Conservation (phyloP, 495 filamentous ascomycete genomes). For the Aspergillus olivimuriae region DNA sequence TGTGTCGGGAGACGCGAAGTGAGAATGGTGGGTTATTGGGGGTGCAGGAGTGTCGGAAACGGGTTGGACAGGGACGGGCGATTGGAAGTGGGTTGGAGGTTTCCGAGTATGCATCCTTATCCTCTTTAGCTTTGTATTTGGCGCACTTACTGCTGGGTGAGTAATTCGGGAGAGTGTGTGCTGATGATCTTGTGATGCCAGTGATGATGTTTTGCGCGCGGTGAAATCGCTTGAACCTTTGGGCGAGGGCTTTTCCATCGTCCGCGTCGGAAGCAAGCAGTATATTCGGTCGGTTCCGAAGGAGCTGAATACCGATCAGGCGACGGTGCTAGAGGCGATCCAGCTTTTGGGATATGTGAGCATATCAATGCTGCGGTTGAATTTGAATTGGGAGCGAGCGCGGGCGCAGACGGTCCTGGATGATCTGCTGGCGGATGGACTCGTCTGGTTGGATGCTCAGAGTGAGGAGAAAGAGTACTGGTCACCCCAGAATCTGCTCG, state of each 20-base stretch:
- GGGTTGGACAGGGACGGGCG: slow-evolving; percentile 60
- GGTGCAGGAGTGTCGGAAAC: slow-evolving; percentile 70
- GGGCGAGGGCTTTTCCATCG: slow-evolving; percentile 77
- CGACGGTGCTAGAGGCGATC: slow-evolving; percentile 81
- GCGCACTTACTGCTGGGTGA: not conserved
- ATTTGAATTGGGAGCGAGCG: slow-evolving; percentile 78
- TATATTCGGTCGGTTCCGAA: slow-evolving; percentile 94
- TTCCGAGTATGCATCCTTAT: slow-evolving; percentile 51
- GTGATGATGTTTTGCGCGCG: slow-evolving; percentile 86
- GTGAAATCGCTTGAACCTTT: slow-evolving; percentile 83
- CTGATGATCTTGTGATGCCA: slow-evolving; percentile 19
- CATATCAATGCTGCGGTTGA: slow-evolving; percentile 86
- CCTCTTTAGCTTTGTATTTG: not conserved
- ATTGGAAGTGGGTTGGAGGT: slow-evolving; percentile 69
- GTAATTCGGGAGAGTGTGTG: not conserved
- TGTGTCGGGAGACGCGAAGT: slow-evolving; percentile 77
- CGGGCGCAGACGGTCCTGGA: slow-evolving; percentile 84
- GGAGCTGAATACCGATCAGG: slow-evolving; percentile 93
- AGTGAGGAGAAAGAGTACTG: slow-evolving; percentile 89
- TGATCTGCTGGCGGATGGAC: slow-evolving; percentile 81
- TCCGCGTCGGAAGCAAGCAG: slow-evolving; percentile 71
- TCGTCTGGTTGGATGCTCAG: slow-evolving; percentile 93
- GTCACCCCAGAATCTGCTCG: slow-evolving; percentile 59
- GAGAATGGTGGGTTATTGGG: slow-evolving; percentile 93
- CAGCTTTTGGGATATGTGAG: slow-evolving; percentile 83